Evolutionary conservation across 2,329 filamentous ascomycete genomes (phyloP).

Genomic region (Penicillium sp.): DNA sequence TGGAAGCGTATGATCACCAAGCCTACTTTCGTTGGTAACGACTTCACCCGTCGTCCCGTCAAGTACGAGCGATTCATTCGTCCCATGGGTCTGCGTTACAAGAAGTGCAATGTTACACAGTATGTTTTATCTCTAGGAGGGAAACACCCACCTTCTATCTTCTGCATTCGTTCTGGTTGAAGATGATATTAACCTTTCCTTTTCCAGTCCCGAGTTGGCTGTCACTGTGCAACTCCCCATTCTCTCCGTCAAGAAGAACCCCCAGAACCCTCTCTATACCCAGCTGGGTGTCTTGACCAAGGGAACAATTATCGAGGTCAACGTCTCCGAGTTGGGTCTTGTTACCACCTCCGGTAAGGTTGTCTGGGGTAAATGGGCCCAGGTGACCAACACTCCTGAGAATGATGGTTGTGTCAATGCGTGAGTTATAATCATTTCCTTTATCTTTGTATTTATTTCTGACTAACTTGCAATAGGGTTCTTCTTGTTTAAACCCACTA

Average conservation of each 20-base stretch:
- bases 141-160: too few species aligned
- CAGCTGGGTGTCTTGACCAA: conserved; percentile 87
- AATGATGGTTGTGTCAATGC: conserved; percentile 19
- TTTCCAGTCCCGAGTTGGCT: conserved; percentile 63
- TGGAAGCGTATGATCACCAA: conserved; percentile 69
- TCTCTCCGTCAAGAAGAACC: conserved; percentile 77
- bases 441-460: neutral
- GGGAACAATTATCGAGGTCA: conserved; percentile 84
- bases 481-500: conserved; percentile 24
- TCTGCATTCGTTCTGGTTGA: conserved; percentile 7
- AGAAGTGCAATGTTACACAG: conserved; percentile 68
- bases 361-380: conserved; percentile 83
- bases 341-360: conserved; percentile 91
- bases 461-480: conserved; percentile 12
- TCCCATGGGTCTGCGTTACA: conserved; percentile 75
- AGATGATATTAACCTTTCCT: conserved; percentile 13
- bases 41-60: conserved; percentile 85
- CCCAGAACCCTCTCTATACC: conserved; percentile 86
- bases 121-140: conserved; percentile 22
- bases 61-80: conserved; percentile 72
- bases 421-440: conserved; percentile 3
- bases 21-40: conserved; percentile 84
- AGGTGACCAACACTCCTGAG: conserved; percentile 51
- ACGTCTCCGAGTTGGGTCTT: conserved; percentile 86
- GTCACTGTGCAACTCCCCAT: conserved; percentile 88